Evolutionary conservation across 2,329 filamentous ascomycete genomes (phyloP), one percentile per base, ranked within the genome.

Genomic region (Penicillium brevicompactum): DNA sequence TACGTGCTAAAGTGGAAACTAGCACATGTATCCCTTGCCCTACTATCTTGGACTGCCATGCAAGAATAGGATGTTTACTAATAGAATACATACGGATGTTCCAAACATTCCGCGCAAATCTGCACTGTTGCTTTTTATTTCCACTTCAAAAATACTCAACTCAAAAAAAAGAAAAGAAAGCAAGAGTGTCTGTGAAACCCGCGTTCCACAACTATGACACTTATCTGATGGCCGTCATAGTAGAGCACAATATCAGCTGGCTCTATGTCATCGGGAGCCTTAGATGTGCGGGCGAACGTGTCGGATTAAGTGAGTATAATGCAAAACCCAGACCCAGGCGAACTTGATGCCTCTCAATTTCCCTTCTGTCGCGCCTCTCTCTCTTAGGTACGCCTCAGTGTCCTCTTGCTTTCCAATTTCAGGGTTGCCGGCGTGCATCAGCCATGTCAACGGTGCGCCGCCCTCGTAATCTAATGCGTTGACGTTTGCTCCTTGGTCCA

Each of bases 401-500:
- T 24, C 24, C 24, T 24, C 43, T 14, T 5, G n/a, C 4, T 14
- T 45, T 45, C 11, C 10, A 4, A 16, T 32, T 45, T 31, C 16
- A 32, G 24, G 14, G 27, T 18, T 32, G 24, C 5, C 43, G 27
- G 43, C 27, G 24, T 46, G 27, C 9, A 46, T 18, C 1, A 46
- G 43, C 9, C 14, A 46, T 32, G 24, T 46, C 43, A 46, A 46
- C 9, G 43, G 27, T 32, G 43, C 8, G 24, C 27, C 2, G 30
- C 5, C 30, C 14, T 46, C 43, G 18, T 46, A 46, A 46, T 46
- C 43, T 27, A 46, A 32, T 46, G 43, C 24, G 32, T 46, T 46
- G 43, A 46, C 7, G 9, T 46, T 46, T 46, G 43, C 43, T 46
- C 43, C 43, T 46, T 32, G 43, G n/a, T 31, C 43, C n/a, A 46